Conservation (phyloP, 176 grass and related monocot species). For the Cenchrus purpureus region DNA sequence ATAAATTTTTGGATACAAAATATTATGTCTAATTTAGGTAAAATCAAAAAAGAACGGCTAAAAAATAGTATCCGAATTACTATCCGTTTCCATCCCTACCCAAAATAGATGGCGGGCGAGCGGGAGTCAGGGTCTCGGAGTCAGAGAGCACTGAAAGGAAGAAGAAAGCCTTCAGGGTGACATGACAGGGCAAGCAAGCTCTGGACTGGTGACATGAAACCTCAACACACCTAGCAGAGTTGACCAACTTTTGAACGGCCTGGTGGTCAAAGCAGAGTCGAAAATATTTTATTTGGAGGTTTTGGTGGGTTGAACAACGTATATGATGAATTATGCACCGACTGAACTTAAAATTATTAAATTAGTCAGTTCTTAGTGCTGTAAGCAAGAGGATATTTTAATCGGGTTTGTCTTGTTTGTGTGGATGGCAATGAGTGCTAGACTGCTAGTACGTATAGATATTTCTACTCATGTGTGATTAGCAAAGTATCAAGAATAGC, state of each 20-base stretch:
- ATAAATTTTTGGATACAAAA: too few species aligned
- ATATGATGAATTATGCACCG: background rate
- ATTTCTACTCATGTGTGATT: too few species aligned
- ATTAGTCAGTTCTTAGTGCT: background rate
- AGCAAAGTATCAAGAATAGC: too few species aligned
- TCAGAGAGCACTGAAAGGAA: background rate
- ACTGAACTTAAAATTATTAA: constrained; percentile 16
- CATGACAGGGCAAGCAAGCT: background rate
- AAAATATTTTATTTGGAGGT: background rate
- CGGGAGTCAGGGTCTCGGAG: background rate
- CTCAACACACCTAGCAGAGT: background rate
- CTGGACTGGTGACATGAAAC: background rate
- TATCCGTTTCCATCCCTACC: too few species aligned
- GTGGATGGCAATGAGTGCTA: background rate
- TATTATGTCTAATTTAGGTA: too few species aligned
- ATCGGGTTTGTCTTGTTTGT: constrained; percentile 1
- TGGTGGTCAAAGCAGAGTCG: background rate
- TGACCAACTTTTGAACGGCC: constrained; percentile 26
- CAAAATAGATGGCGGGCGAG: too few species aligned
- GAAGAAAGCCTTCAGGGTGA: background rate
- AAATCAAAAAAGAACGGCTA: too few species aligned
- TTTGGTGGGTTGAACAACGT: background rate
- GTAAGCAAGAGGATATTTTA: background rate
- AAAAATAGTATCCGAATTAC: too few species aligned
- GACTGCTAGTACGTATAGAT: too few species aligned